Percentiles rank a stretch among this genome's conserved stretches.
phyloP scores from a whole-genome alignment of 2,329 filamentous ascomycete species.

The Fusarium globosum region DNA sequence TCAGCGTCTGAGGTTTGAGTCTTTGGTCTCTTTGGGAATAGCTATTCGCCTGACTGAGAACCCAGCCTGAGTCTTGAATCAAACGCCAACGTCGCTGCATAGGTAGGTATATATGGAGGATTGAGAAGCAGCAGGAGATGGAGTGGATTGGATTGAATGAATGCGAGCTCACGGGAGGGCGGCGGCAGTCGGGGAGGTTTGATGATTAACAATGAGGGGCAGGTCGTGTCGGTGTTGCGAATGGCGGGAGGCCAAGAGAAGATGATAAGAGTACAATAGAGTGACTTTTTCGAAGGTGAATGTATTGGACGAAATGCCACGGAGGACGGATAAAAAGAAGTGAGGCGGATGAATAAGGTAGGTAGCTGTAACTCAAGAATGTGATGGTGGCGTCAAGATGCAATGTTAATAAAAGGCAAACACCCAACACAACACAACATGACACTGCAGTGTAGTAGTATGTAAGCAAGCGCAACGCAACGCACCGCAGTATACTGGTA shows the following conservation, averaged over 20 bases:
- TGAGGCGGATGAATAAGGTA: background rate
- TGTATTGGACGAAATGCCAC: conserved; percentile 17
- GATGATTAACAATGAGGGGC: conserved; percentile 26
- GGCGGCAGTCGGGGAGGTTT: conserved; percentile 17
- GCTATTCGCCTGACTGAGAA: conserved; percentile 29
- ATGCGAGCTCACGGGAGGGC: background rate
- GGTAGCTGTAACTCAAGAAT: conserved; percentile 26
- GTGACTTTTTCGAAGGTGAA: background rate
- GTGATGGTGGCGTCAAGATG: conserved; percentile 15
- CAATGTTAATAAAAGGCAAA: conserved; percentile 1
- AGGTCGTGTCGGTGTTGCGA: conserved; percentile 6
- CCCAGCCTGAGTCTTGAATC: conserved; percentile 35
- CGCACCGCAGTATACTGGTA: background rate
- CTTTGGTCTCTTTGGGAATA: conserved; percentile 16
- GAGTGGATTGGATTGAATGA: background rate
- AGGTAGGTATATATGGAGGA: conserved; percentile 11
- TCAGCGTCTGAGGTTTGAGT: conserved; percentile 22
- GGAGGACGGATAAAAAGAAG: background rate
- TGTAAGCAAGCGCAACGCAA: background rate
- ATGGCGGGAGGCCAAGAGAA: conserved; percentile 14
- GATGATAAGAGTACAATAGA: conserved; percentile 12
- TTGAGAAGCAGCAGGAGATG: background rate
- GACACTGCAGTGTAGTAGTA: background rate
- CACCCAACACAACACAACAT: background rate
- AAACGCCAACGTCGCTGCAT: conserved; percentile 38